These are phyloP conservation scores for Cladosporium halotolerans DNA, from an alignment of 2,329 filamentous ascomycete genomes.

Conservation along the genomic window DNA sequence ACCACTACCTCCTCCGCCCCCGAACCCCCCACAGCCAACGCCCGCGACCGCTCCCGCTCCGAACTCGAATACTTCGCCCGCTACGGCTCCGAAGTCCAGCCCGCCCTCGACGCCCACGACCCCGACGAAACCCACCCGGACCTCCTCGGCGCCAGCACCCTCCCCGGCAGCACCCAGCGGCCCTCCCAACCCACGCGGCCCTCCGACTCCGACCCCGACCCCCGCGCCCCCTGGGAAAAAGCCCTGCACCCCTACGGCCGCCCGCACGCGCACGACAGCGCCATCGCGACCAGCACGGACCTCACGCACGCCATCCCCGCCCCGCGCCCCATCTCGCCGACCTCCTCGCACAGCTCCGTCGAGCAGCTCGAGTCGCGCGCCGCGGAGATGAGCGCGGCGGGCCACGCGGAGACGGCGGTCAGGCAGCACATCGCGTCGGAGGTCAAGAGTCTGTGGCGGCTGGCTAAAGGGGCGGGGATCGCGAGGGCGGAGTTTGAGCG, in stretches of 20 bases:
- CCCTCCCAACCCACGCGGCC: not conserved
- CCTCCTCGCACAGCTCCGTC: slow-evolving; percentile 40
- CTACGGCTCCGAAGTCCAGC: slow-evolving; percentile 69
- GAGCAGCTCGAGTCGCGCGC: slow-evolving; percentile 47
- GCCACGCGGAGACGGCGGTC: slow-evolving; percentile 60
- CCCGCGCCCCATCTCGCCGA: slow-evolving; percentile 47
- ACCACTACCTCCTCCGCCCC: slow-evolving; percentile 9
- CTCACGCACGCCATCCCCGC: slow-evolving; percentile 32
- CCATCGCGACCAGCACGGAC: slow-evolving; percentile 46
- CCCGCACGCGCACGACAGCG: slow-evolving; percentile 30
- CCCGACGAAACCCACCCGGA: slow-evolving; percentile 60
- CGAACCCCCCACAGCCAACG: slow-evolving; percentile 7
- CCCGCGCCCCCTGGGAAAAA: slow-evolving; percentile 9
- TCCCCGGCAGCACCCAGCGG: slow-evolving; percentile 39
- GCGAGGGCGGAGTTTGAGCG: slow-evolving; percentile 68
- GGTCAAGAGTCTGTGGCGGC: slow-evolving; percentile 67
- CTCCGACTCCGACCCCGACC: slow-evolving; percentile 1
- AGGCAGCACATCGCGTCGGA: slow-evolving; percentile 73
- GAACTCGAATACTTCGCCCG: slow-evolving; percentile 71
- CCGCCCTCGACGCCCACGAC: slow-evolving; percentile 73
- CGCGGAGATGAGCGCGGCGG: slow-evolving; percentile 23
- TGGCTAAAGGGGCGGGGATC: slow-evolving; percentile 66
- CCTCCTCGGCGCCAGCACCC: slow-evolving; percentile 43
- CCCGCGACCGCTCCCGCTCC: slow-evolving; percentile 25
- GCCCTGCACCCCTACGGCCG: slow-evolving; percentile 10